A percentile compares a stretch with the other conserved stretches of the same genome.
Conservation (phyloP, 208 protist genomes). For the Crithidia bombi region DNA sequence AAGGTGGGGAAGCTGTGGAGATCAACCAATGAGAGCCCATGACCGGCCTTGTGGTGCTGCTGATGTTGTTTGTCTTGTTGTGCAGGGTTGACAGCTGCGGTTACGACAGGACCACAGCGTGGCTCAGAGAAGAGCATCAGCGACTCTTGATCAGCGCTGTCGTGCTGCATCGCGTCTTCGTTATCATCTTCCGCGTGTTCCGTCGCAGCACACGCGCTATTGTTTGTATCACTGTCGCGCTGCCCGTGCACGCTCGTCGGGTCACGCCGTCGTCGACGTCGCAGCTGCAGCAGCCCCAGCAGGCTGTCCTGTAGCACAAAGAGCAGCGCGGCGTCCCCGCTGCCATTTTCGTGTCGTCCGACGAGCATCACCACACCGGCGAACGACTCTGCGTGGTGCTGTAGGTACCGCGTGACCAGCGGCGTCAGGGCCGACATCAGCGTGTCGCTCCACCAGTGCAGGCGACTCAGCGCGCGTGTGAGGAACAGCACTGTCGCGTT, state of each 20-base stretch:
- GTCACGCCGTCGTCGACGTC: slow-evolving; percentile 23
- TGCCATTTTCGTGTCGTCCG: slow-evolving; percentile 54
- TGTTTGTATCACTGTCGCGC: too few species aligned
- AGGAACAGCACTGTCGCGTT: slow-evolving; percentile 65
- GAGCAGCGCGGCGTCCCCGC: slow-evolving; percentile 39
- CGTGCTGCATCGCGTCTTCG: background rate
- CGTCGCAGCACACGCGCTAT: too few species aligned
- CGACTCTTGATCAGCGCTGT: background rate
- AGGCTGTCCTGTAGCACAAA: slow-evolving; percentile 53
- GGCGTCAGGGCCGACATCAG: slow-evolving; percentile 47
- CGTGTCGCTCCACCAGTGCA: slow-evolving; percentile 46
- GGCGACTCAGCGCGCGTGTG: slow-evolving; percentile 60
- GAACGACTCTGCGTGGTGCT: slow-evolving; percentile 51
- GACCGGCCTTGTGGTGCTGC: background rate
- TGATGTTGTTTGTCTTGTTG: background rate
- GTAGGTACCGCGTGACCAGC: slow-evolving; percentile 48
- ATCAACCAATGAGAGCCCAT: slow-evolving; percentile 50
- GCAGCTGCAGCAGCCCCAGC: slow-evolving; percentile 37
- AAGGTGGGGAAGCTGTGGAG: slow-evolving; percentile 39
- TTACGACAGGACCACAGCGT: background rate
- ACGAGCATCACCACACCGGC: slow-evolving; percentile 54
- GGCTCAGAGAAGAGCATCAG: background rate
- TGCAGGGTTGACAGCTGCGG: background rate
- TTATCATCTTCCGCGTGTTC: background rate
- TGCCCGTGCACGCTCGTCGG: too few species aligned